Conservation (phyloP, 306 rosid species). For the Corylus americana region DNA sequence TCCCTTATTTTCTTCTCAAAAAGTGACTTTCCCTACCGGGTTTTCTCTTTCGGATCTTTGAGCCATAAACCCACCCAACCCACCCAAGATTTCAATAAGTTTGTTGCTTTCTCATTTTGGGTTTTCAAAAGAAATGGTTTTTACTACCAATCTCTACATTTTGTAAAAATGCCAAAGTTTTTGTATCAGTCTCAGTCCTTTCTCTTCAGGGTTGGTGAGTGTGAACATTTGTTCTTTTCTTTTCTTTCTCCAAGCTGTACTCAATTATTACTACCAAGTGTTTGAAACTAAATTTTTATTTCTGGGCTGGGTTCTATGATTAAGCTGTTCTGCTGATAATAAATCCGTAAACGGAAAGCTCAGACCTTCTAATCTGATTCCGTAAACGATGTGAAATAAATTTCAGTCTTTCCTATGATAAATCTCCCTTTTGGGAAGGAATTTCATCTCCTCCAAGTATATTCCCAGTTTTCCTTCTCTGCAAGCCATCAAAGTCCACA, state of each 20-base stretch:
- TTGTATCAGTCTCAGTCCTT: conserved; percentile 17
- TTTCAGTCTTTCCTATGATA: conserved; percentile 30
- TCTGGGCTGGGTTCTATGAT: conserved; percentile 10
- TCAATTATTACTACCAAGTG: conserved; percentile 14
- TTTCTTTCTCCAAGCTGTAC: conserved; percentile 34
- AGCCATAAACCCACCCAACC: background rate
- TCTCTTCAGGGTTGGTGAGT: conserved; percentile 44
- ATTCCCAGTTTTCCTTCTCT: conserved; percentile 23
- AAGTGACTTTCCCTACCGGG: conserved; percentile 15
- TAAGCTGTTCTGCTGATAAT: background rate
- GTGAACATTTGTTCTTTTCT: conserved; percentile 31
- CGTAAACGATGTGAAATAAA: conserved; percentile 19
- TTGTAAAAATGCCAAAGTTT: conserved; percentile 30
- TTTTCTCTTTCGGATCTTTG: conserved; percentile 3
- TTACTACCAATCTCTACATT: conserved; percentile 20
- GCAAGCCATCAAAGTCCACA: conserved; percentile 15
- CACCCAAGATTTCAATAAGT: background rate
- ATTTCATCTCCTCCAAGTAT: conserved; percentile 12
- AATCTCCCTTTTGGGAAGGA: conserved; percentile 31
- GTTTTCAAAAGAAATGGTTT: background rate
- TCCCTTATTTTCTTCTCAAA: background rate
- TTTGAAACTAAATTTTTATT: conserved; percentile 14
- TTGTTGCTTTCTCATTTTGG: conserved; percentile 24
- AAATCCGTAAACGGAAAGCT: conserved; percentile 29
- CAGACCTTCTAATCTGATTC: conserved; percentile 32